Evolutionary conservation across 345 rosid genomes (phyloP), one percentile per base, ranked within the genome.

Genomic region (Linum tenue): DNA sequence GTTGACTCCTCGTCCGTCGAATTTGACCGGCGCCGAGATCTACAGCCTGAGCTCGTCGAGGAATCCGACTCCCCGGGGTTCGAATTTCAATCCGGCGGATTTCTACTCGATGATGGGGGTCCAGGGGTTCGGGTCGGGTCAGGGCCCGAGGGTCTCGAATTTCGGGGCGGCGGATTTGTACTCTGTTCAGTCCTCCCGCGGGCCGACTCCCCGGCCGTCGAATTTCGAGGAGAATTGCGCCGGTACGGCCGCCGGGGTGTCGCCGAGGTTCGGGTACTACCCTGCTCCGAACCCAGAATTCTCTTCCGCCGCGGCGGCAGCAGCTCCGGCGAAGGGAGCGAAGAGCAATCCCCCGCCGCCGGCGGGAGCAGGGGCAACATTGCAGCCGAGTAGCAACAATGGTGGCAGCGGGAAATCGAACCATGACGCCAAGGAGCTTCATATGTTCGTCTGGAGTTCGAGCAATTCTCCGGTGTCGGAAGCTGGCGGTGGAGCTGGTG

Each of bases 221-320:
- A 75, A 70, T 43, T 75, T 67, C 53, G 78, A 75, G 65, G 98
- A 92, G 69, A 88, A 77, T 59, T 75, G 69, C 56, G 77, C 82
- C 2, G 75, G 71, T 59, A 75, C 39, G 72, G 72, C 76, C 53
- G 38, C 70, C 0, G 59, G 81, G 37, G 82, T 89, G 0, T 83
- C 98, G 35, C 95, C 98, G 0, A 73, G 83, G 35, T 87, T 89
- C 64, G 96, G 98, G 15, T 84, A 85, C 74, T 79, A 86, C 65
- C 87, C 98, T 4, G 86, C 87, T 15, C 98, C 97, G n/a, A 87
- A 82, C 66, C 94, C 97, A 3, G 97, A 90, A 65, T 84, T 90
- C 16, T 72, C 95, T 0, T 69, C 87, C 1, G 63, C 73, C 68
- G 43, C 78, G 39, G 38, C 72, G 51, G 37, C 71, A 55, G 11